Base-by-base conservation (phyloP, 495 filamentous ascomycete genomes). In the Aeminium ludgeri region DNA sequence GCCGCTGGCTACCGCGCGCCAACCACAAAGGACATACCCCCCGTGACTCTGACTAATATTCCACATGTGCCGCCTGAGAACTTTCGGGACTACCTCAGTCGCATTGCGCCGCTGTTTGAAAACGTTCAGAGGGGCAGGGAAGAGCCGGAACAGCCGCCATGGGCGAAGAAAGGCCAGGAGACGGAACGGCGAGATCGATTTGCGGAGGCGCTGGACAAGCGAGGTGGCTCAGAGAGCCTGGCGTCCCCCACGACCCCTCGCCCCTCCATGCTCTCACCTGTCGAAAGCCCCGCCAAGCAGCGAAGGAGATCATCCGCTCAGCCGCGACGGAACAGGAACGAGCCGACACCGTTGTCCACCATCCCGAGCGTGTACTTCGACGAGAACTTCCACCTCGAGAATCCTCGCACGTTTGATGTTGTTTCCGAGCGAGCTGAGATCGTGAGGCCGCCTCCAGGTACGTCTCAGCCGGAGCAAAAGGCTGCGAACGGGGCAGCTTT, bases 351-450 rank as follows among this genome's bases (percentile, higher is more conserved):
- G 6, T 59, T 99, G 19, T 85, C 86, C 6, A 95, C 85, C 1
- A 92, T 99, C 38, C 89, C 89, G 0, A 67, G 63, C 19, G 80
- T 99, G 17, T 99, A 96, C 51, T 94, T 95, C 52, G 91, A 95
- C 36, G 80, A 86, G 29, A 78, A 86, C 49, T 99, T 99, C 51
- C 91, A 81, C 46, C 69, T 99, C 0, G 89, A 97, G 52, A 99
- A 99, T 46, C 89, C 89, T 0, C 71, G 89, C 16, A 95, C 82
- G 0, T 99, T 99, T 55, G 89, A 96, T 58, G 76, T 96, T 19
- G 85, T 99, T 25, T 95, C 86, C 44, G 89, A 99, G 61, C 73
- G 85, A 38, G 93, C 89, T 1, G 89, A 96, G 51, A 80, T 99
- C 1, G 76, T 95, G 6, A 67, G 76, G 16, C 80, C 80, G 3